phyloP scores from a whole-genome alignment of 768 basidiomycete species.

The Kwoniella newhampshirensis region DNA sequence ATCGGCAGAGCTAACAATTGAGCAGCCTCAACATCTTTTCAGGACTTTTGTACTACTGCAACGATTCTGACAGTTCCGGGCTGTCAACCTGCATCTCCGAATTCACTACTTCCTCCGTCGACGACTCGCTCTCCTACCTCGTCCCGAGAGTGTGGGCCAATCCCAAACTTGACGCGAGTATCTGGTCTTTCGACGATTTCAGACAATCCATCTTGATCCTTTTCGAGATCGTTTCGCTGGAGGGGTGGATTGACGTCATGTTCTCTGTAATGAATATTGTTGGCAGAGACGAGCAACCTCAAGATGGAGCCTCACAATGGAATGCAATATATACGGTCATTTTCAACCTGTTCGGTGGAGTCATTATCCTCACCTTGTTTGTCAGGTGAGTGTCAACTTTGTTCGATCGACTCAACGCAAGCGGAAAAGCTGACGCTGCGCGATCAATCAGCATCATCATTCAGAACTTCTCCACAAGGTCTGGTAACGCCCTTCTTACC shows the following conservation, averaged over 20 bases:
- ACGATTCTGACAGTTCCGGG: conserved; percentile 63
- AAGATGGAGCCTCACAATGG: conserved; percentile 68
- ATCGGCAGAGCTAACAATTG: conserved; percentile 15
- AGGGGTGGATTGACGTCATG: conserved; percentile 98
- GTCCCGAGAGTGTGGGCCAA: conserved; percentile 87
- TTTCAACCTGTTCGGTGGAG: conserved; percentile 86
- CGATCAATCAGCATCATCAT: conserved; percentile 76
- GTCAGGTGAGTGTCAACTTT: conserved; percentile 69
- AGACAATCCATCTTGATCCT: conserved; percentile 78
- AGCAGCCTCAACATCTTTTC: conserved; percentile 79
- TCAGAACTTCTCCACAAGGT: conserved; percentile 81
- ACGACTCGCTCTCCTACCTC: conserved; percentile 61
- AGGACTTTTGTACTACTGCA: conserved; percentile 80
- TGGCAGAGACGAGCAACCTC: conserved; percentile 68
- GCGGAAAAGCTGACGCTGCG: not conserved
- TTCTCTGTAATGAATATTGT: conserved; percentile 72
- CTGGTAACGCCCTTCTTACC: conserved; percentile 81
- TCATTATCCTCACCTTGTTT: conserved; percentile 85
- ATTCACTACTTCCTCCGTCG: conserved; percentile 63
- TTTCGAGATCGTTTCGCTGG: conserved; percentile 92
- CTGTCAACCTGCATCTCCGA: conserved; percentile 71
- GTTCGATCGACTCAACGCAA: not conserved
- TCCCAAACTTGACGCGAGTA: conserved; percentile 63
- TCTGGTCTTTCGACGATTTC: conserved; percentile 88
- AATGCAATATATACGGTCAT: conserved; percentile 90